Evolutionary conservation across 192 early-diverging fungal genomes (phyloP), one percentile per base, ranked within the genome.

Genomic region (Ambispora gerdemannii): DNA sequence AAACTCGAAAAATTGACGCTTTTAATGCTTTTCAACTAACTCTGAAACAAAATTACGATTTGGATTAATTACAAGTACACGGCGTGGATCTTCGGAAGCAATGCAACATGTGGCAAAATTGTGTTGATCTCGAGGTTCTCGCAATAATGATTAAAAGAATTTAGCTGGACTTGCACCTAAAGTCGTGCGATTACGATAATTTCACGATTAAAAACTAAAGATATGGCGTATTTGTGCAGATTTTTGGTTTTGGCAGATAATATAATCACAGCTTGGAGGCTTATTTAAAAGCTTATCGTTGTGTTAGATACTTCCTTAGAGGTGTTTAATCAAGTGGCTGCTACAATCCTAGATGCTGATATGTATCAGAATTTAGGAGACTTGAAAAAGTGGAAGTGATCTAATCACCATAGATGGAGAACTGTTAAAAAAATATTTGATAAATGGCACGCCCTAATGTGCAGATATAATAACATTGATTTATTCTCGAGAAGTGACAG

Each of bases 51-150:
- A 89, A 91, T 63, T 86, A 80, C 71, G 93, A 92, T 99, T 66
- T 98, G 95, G 96, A 85, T 91, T 38, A 99, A 99, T 78, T 91
- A 91, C 59, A 74, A 97, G 84, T 90, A 86, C 65, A 82, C 86
- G 6, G 83, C 90, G 19, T 55, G 92, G 50, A 90, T 92, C 69
- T 60, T 97, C 27, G 88, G 88, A n/a, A 24, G 89, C 95, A 3
- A 88, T 96, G 89, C 81, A 84, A 25, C 85, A 88, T 52, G 72
- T 98, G 3, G 83, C 97, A 91, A 2, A 73, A 80, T 15, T 84
- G 87, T 72, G 85, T 98, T 20, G 96, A 99, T 75, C 67, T 93
- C 34, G 90, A 88, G n/a, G 83, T 91, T 20, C 78, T 98, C 51
- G 82, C 84, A 20, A 78, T 87, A 50, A 83, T 2, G 75, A 81